Base-by-base conservation (phyloP, 2,329 filamentous ascomycete species). In the Pseudogymnoascus sp. region DNA sequence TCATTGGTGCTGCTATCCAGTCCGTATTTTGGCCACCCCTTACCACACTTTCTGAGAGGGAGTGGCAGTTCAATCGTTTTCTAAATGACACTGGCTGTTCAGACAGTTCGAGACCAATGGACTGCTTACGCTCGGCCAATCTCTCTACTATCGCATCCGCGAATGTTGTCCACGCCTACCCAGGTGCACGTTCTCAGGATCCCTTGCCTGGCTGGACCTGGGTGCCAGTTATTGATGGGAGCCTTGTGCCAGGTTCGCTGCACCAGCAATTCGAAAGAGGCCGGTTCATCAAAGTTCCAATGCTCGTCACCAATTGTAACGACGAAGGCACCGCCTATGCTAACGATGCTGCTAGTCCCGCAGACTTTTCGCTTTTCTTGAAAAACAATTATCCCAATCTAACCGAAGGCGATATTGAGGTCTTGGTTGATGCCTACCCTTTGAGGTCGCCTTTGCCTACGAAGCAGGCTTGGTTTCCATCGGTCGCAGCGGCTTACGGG, bases 401-500 rank as follows among this genome's bases (percentile, higher is more conserved):
- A 5, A 66, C 71, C 21, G 66, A 64, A 36, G 13, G 59, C 3
- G 64, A 70, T 33, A 60, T 66, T 9, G 42, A 44, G 27, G 36
- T 63, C 5, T 68, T 76, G 5, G 65, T 68, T 17, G 68, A 66
- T 4, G 72, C 69, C 66, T 67, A 67, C 42, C 12, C 68, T 41
- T 25, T 69, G 41, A 64, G 65, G 33, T 15, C 65, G 2, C 63
- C 68, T 1, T 27, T 72, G 1, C 67, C 69, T 15, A 42, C 67
- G 62, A 65, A 71, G 64, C 68, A 65, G 2, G 62, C 66, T 35
- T 74, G 71, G 59, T 75, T 74, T 38, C 68, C 71, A 2, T 69
- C 74, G 1, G 74, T 77, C 1, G 72, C 74, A 7, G 70, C 73
- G 27, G 68, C 73, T 55, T 62, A 62, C 33, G 79, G 80, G 6